These are phyloP conservation scores for Wickerhamomyces bovis DNA, from an alignment of 805 yeast genomes.

Conservation along the genomic window DNA sequence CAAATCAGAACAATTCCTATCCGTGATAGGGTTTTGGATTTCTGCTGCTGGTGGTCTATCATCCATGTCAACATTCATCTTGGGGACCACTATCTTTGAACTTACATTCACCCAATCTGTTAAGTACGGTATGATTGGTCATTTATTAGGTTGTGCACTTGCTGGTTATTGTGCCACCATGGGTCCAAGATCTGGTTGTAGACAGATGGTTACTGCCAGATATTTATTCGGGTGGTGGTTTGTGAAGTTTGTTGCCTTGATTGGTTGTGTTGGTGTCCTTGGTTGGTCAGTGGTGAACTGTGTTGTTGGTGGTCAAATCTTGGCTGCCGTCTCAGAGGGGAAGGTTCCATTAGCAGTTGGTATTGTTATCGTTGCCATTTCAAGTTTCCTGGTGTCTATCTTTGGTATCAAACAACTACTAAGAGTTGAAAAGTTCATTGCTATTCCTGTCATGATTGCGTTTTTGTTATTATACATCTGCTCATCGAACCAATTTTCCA, in stretches of 20 bases:
- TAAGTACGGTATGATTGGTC: conserved; percentile 57
- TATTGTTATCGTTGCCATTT: conserved; percentile 58
- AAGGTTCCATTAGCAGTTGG: conserved; percentile 69
- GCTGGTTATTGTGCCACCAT: conserved; percentile 81
- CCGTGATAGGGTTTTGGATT: conserved; percentile 72
- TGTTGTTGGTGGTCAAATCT: conserved; percentile 83
- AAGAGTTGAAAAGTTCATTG: conserved; percentile 58
- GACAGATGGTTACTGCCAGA: conserved; percentile 83
- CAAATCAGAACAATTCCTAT: conserved; percentile 28
- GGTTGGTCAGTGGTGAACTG: conserved; percentile 96
- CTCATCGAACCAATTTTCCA: conserved; percentile 41
- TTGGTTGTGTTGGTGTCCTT: conserved; percentile 66
- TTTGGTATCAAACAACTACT: conserved; percentile 74
- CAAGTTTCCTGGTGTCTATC: conserved; percentile 61
- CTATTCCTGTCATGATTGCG: conserved; percentile 63
- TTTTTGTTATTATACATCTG: conserved; percentile 64
- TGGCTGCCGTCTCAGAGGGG: conserved; percentile 58
- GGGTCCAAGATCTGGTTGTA: conserved; percentile 88
- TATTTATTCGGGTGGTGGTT: conserved; percentile 83
- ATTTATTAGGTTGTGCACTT: conserved; percentile 60
- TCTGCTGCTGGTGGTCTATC: conserved; percentile 86
- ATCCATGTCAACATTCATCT: conserved; percentile 77
- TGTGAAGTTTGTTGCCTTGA: conserved; percentile 67
- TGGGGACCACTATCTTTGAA: conserved; percentile 68
- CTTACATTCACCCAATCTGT: conserved; percentile 62